Percentiles rank a stretch among this genome's conserved stretches.
Conservation (phyloP, 2,329 filamentous ascomycete species). For the Periconia sp. region DNA sequence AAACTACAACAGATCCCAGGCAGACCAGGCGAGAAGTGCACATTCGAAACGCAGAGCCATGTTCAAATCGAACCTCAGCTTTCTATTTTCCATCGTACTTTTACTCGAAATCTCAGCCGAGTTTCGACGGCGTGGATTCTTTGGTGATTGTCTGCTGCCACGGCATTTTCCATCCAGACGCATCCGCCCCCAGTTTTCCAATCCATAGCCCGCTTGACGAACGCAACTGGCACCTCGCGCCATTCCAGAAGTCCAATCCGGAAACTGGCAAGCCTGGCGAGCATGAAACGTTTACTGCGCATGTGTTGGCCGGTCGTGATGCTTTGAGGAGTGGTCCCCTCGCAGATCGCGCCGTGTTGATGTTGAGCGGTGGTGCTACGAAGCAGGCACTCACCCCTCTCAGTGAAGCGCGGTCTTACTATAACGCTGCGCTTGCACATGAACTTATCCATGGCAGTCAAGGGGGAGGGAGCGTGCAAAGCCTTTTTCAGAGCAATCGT, state of each 20-base stretch:
- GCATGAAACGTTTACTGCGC: slow-evolving; percentile 75
- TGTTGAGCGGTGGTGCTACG: slow-evolving; percentile 70
- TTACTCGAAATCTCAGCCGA: slow-evolving; percentile 16
- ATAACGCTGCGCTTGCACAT: slow-evolving; percentile 32
- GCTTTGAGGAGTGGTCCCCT: slow-evolving; percentile 51
- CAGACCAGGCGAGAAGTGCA: neutral
- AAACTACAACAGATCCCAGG: slow-evolving; percentile 1
- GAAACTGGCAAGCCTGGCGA: slow-evolving; percentile 59
- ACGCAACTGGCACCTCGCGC: slow-evolving; percentile 65
- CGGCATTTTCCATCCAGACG: slow-evolving; percentile 64
- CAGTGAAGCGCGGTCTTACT: slow-evolving; percentile 42
- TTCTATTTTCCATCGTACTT: slow-evolving; percentile 24
- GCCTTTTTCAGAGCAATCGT: slow-evolving; percentile 41
- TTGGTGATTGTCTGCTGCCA: slow-evolving; percentile 84
- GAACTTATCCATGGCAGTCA: slow-evolving; percentile 24
- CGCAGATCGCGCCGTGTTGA: slow-evolving; percentile 53
- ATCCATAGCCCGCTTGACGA: slow-evolving; percentile 38
- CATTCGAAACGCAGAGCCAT: slow-evolving; percentile 1
- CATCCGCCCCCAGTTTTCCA: slow-evolving; percentile 25
- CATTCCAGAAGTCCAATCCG: slow-evolving; percentile 62
- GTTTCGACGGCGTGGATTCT: slow-evolving; percentile 42
- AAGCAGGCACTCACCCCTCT: slow-evolving; percentile 27
- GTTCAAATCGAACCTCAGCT: slow-evolving; percentile 7
- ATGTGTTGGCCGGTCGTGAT: slow-evolving; percentile 67
- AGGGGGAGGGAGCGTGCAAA: slow-evolving; percentile 23